These are phyloP conservation scores for Astragalus glycyphyllos DNA, from an alignment of 306 rosid genomes.

Conservation along the genomic window DNA sequence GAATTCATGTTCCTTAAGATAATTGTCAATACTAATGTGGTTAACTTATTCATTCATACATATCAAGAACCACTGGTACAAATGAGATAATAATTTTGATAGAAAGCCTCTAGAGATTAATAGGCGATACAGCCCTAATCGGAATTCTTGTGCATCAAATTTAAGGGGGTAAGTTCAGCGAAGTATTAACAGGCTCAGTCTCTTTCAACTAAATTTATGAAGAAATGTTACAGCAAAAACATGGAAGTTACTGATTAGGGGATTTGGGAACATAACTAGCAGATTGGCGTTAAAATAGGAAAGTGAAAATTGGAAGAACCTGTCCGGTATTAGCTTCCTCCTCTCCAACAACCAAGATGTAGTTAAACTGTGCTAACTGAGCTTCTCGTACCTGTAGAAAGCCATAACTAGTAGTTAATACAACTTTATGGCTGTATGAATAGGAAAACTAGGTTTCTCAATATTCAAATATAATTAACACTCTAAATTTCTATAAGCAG, in stretches of 20 bases:
- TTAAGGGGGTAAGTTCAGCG: neutral
- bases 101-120: neutral
- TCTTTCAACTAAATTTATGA: neutral
- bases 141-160: neutral
- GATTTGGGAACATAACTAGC: constrained; percentile 12
- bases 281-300: constrained; percentile 10
- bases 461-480: constrained; percentile 6
- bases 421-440: neutral
- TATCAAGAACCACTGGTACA: neutral
- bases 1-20: neutral
- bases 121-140: neutral
- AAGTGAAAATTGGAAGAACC: constrained; percentile 52
- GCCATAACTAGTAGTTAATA: constrained; percentile 35
- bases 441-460: constrained; percentile 9
- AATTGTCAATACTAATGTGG: neutral
- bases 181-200: neutral
- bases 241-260: neutral
- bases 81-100: neutral
- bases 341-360: constrained; percentile 91
- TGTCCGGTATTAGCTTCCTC: constrained; percentile 88
- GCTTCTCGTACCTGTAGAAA: constrained; percentile 87
- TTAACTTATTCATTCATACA: neutral
- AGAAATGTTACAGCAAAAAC: neutral
- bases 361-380: constrained; percentile 85
- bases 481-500: constrained; percentile 5